Conservation (phyloP, 2,329 filamentous ascomycete species). For the Aureobasidium mangrovei region DNA sequence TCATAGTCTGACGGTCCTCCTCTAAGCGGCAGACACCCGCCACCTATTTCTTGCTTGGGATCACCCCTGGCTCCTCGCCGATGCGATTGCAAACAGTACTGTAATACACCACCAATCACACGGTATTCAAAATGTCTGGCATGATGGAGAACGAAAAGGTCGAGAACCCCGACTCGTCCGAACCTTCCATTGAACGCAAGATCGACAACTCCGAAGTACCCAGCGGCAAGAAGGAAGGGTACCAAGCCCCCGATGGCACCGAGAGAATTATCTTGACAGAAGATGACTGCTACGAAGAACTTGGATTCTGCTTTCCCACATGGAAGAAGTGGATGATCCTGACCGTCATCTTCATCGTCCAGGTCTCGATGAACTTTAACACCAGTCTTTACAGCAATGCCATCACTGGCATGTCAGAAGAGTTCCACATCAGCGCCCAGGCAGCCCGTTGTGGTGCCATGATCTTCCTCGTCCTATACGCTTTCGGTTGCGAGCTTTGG, state of each 20-base stretch:
- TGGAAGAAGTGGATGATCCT: constrained; percentile 49
- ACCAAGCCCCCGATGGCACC: neutral
- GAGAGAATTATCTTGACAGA: constrained; percentile 10
- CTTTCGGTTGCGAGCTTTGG: constrained; percentile 45
- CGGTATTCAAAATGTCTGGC: neutral
- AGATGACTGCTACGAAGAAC: constrained; percentile 32
- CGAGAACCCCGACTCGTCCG: constrained; percentile 8
- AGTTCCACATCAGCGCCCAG: constrained; percentile 40
- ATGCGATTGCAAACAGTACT: neutral
- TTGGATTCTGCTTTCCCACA: constrained; percentile 40
- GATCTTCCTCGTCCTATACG: constrained; percentile 44
- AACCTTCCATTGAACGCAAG: constrained; percentile 6
- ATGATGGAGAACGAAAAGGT: constrained; percentile 11
- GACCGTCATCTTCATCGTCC: constrained; percentile 43
- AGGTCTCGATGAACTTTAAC: constrained; percentile 53
- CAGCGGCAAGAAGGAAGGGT: neutral
- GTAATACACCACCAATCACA: neutral
- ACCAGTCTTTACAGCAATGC: constrained; percentile 48
- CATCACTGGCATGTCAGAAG: constrained; percentile 36
- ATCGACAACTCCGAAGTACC: constrained; percentile 13
- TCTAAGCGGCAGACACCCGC: neutral
- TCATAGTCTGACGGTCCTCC: neutral
- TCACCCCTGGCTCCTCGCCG: neutral
- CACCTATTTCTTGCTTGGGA: neutral
- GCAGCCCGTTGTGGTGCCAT: constrained; percentile 41